These are phyloP conservation scores for Aspergillus coremiiformis DNA, from an alignment of 495 filamentous ascomycete species.

Conservation along the genomic window DNA sequence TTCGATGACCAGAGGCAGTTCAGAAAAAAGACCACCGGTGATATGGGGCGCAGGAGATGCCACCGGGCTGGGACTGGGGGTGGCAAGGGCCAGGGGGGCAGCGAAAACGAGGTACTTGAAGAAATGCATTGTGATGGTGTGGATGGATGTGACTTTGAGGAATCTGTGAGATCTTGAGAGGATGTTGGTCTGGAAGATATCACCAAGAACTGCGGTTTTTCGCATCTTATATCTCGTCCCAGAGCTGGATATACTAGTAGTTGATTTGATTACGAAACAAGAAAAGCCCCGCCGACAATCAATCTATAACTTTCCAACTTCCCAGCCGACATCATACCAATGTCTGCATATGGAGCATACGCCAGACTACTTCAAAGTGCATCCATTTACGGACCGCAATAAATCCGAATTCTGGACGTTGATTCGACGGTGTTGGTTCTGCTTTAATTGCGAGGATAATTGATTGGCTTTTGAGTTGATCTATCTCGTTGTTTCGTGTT, in stretches of 20 bases:
- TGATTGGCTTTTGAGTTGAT: neutral
- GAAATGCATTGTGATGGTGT: conserved; percentile 26
- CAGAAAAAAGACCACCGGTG: conserved; percentile 21
- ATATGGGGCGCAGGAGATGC: conserved; percentile 15
- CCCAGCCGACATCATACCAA: neutral
- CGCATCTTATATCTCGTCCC: neutral
- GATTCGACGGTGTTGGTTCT: conserved; percentile 3
- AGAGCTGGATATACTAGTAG: neutral
- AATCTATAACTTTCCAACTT: neutral
- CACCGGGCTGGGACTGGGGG: conserved; percentile 26
- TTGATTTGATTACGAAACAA: neutral
- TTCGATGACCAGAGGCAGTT: conserved; percentile 19
- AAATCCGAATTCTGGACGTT: neutral
- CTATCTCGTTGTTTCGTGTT: neutral
- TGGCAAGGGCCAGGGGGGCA: conserved; percentile 29
- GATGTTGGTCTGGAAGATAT: neutral
- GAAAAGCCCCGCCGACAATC: neutral
- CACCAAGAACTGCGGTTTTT: neutral
- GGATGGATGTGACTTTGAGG: neutral
- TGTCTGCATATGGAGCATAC: neutral
- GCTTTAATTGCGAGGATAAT: neutral
- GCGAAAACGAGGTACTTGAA: conserved; percentile 23
- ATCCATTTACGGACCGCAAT: neutral
- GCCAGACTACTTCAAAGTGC: neutral
- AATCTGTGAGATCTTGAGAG: neutral